Percentiles rank a stretch among this genome's conserved stretches.
phyloP scores from a whole-genome alignment of 352 stramenopile genomes.

The Thalassiosira sp. region DNA sequence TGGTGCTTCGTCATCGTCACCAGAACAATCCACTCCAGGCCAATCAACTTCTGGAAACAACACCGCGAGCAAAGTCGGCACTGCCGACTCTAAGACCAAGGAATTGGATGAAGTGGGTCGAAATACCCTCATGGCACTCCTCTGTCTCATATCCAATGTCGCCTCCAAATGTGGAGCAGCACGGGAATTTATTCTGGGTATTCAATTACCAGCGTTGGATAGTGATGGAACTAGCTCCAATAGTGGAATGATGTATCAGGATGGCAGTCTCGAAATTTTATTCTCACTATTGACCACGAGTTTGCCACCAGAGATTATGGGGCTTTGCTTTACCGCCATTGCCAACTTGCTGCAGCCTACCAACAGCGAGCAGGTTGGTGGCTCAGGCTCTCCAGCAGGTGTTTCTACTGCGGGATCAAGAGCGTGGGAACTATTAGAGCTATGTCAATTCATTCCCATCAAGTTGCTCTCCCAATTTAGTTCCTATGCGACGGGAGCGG shows the following conservation, averaged over 20 bases:
- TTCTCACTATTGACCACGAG: slow-evolving; percentile 67
- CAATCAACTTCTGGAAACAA: slow-evolving; percentile 12
- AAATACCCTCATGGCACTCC: slow-evolving; percentile 59
- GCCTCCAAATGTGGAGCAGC: slow-evolving; percentile 39
- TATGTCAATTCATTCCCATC: slow-evolving; percentile 74
- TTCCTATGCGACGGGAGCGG: slow-evolving; percentile 27
- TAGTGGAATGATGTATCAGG: slow-evolving; percentile 24
- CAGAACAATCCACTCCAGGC: slow-evolving; percentile 5
- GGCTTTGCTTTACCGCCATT: slow-evolving; percentile 69
- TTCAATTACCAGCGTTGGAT: slow-evolving; percentile 48
- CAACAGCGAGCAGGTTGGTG: not conserved
- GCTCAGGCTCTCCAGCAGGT: slow-evolving; percentile 1
- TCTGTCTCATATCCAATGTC: slow-evolving; percentile 71
- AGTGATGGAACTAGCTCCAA: not conserved
- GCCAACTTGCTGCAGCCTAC: slow-evolving; percentile 62
- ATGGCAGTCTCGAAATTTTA: slow-evolving; percentile 70
- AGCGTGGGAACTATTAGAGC: slow-evolving; percentile 75
- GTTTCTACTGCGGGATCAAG: slow-evolving; percentile 19
- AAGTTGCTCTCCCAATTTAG: slow-evolving; percentile 62
- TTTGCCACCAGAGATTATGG: slow-evolving; percentile 57
- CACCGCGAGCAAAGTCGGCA: not conserved
- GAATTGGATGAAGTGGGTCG: slow-evolving; percentile 60
- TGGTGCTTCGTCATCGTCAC: too few relatives aligned
- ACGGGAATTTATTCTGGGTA: slow-evolving; percentile 53
- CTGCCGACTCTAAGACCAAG: slow-evolving; percentile 51